Base-by-base conservation (phyloP, 805 yeast species). In the Osmozyma mogii region DNA sequence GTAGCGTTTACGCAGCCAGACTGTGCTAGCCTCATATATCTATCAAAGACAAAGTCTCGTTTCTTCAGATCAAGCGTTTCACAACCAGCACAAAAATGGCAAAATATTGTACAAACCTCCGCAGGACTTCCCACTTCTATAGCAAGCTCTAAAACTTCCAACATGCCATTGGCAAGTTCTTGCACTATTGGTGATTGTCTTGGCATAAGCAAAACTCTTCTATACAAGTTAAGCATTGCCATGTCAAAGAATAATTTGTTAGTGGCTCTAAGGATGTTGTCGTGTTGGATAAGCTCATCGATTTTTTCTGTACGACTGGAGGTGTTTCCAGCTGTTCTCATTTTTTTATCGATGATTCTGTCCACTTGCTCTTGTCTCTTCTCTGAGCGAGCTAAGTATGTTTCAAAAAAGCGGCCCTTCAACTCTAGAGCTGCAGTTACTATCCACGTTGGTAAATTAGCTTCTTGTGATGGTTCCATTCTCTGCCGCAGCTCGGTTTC, bases 61-160 rank as follows among this genome's bases (percentile, higher is more conserved):
- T 51, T 43, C 2, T 40, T 40, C 1, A 49, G 48, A 32, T 69
- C 62, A 9, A 56, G 37, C 6, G 69, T 61, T 39, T 77, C 84
- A 48, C 79, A 72, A 12, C 73, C 84, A 14, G 76, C 72, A 17
- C 75, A 61, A 37, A 76, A 72, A 4, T 67, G 51, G 12, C 77
- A 72, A 34, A 75, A 70, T 5, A 73, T 57, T 28, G 74, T 51
- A 44, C 81, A 73, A 4, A 73, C 53, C 34, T 75, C 78, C 4
- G 75, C 72, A 0, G 74, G 63, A 2, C 72, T 55, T 7, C 61
- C 57, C 5, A 63, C 53, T 12, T 64, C 68, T 6, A 77, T 61
- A 31, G 62, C 49, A 0, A 50, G 42, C 20, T 51, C 55, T 3
- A 69, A 38, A 2, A 66, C 41, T 4, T 40, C 38, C 2, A 62